A percentile compares a stretch with the other conserved stretches of the same genome.
These are phyloP conservation scores for Drechslerella stenobrocha DNA, from an alignment of 2,329 filamentous ascomycete species.

Conservation along the genomic window DNA sequence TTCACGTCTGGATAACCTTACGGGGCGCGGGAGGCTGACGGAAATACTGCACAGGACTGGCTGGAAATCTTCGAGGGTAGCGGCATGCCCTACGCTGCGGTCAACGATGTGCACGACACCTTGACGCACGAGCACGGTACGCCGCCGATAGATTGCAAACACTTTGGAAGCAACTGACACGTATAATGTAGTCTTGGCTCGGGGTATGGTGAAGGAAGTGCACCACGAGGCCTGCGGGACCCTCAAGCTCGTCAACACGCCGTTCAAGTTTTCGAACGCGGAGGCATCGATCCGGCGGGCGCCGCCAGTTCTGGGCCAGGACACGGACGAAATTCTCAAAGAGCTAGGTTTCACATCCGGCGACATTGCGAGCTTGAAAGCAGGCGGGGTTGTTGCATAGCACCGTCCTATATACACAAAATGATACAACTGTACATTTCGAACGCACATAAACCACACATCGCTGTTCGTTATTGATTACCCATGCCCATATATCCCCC, in stretches of 20 bases:
- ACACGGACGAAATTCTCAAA: constrained; percentile 75
- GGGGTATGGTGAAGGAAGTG: constrained; percentile 86
- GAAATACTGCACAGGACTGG: constrained; percentile 69
- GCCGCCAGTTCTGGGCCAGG: constrained; percentile 83
- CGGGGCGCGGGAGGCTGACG: too few species aligned
- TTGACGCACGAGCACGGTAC: constrained; percentile 81
- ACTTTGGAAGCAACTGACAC: not conserved
- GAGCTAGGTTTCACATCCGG: constrained; percentile 57
- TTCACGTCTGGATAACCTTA: too few species aligned
- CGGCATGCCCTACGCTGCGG: constrained; percentile 89
- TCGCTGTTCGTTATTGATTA: too few species aligned
- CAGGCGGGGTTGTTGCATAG: constrained; percentile 68
- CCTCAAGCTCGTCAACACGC: constrained; percentile 88
- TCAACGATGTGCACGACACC: constrained; percentile 87
- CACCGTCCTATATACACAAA: not conserved
- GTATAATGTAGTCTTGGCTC: constrained; percentile 63
- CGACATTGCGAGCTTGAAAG: constrained; percentile 67
- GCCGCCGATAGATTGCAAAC: constrained; percentile 47
- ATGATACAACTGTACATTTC: not conserved
- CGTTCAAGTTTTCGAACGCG: constrained; percentile 88
- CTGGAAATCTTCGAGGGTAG: constrained; percentile 81
- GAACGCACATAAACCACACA: too few species aligned
- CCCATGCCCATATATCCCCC: too few species aligned
- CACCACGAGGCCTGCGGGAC: constrained; percentile 80
- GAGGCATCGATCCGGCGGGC: constrained; percentile 73